Conservation (phyloP, 352 stramenopile species). For the Thraustochytrium sp. region DNA sequence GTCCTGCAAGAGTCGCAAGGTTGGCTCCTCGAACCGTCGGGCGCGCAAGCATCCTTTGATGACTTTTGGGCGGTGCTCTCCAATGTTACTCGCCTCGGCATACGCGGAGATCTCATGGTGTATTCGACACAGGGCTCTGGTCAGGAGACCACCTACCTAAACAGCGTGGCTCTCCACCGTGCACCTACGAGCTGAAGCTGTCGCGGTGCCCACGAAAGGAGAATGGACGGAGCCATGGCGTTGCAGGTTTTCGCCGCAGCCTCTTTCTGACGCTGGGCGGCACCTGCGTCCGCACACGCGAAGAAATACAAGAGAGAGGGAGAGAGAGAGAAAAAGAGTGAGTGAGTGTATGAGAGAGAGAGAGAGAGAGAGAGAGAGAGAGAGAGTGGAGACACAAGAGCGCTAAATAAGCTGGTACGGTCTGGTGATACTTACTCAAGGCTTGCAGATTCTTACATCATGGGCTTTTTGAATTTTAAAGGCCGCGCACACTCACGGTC, state of each 20-base stretch:
- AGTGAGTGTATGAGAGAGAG: too few species aligned
- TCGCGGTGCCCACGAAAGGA: background rate
- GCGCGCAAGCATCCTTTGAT: background rate
- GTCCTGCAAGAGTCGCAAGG: background rate
- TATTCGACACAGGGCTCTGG: background rate
- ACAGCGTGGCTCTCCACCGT: background rate
- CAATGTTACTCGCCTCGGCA: background rate
- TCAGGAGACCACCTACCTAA: constrained; percentile 17
- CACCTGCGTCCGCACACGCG: too few species aligned
- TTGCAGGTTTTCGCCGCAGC: too few species aligned
- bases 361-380: too few species aligned
- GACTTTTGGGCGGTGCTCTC: background rate
- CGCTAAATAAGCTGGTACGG: too few species aligned
- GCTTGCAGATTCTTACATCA: background rate
- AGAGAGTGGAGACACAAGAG: too few species aligned
- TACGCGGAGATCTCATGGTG: background rate
- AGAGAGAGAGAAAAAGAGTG: too few species aligned
- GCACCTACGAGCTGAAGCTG: too few species aligned
- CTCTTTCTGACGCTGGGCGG: too few species aligned
- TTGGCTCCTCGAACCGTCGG: background rate
- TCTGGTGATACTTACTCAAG: too few species aligned
- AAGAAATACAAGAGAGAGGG: too few species aligned
- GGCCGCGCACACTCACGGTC: background rate
- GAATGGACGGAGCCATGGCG: background rate
- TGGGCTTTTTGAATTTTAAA: background rate